Evolutionary conservation across 257 asterid species (phyloP).

Genomic region (Pogostemon cablin): DNA sequence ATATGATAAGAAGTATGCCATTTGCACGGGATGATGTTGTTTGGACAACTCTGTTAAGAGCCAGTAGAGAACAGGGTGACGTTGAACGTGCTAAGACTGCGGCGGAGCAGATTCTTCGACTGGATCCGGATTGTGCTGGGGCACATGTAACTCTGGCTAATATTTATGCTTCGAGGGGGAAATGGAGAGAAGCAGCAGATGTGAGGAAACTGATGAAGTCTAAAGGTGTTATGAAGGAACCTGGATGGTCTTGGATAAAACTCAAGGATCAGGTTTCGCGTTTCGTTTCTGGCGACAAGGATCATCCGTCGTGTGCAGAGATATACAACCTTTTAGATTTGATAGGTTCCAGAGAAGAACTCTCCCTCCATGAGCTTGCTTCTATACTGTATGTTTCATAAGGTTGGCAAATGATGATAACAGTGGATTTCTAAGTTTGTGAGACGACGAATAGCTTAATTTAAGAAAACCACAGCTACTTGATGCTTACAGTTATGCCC

Average conservation of each 20-base stretch:
- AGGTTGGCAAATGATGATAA: conserved; percentile 29
- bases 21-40: conserved; percentile 71
- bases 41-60: conserved; percentile 84
- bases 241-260: conserved; percentile 94
- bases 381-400: conserved; percentile 33
- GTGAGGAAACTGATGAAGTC: conserved; percentile 77
- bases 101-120: conserved; percentile 60
- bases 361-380: conserved; percentile 40
- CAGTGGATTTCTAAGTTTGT: neutral
- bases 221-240: conserved; percentile 82
- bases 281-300: conserved; percentile 71
- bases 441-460: too few species aligned
- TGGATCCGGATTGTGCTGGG: conserved; percentile 81
- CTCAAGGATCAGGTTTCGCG: conserved; percentile 61
- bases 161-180: conserved; percentile 73
- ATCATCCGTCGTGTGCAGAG: conserved; percentile 54
- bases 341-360: conserved; percentile 45
- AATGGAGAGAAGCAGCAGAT: conserved; percentile 77
- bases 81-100: conserved; percentile 72
- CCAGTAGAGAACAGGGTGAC: conserved; percentile 72
- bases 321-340: conserved; percentile 59
- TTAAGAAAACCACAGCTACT: too few species aligned
- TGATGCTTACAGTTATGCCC: too few species aligned
- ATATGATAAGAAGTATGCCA: conserved; percentile 81
- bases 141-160: conserved; percentile 79